phyloP scores from a whole-genome alignment of 1,139 yeast species.

The Saccharomyces hybrid region DNA sequence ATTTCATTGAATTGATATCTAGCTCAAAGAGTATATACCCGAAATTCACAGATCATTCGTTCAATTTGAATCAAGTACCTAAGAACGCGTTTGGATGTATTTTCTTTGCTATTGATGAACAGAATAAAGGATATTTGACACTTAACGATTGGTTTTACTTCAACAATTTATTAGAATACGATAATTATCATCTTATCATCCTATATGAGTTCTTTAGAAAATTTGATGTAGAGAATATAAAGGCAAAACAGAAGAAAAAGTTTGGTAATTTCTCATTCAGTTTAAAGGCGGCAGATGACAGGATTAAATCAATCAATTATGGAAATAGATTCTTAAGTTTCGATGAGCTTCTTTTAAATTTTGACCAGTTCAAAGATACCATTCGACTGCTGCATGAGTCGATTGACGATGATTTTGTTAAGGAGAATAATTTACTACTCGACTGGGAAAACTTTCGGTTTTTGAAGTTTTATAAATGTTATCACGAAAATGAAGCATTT shows the following conservation, averaged over 20 bases:
- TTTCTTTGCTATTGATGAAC: constrained; percentile 57
- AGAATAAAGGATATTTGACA: constrained; percentile 54
- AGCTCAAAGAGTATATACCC: constrained; percentile 30
- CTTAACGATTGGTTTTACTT: constrained; percentile 56
- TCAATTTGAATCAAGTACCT: constrained; percentile 31
- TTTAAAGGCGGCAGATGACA: constrained; percentile 29
- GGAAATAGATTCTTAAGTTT: constrained; percentile 36
- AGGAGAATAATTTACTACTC: constrained; percentile 24
- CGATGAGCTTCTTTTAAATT: constrained; percentile 32
- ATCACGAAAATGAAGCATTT: constrained; percentile 18
- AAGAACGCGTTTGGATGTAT: constrained; percentile 41
- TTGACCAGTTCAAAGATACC: constrained; percentile 30
- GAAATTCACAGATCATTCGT: constrained; percentile 31
- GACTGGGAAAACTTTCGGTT: constrained; percentile 32
- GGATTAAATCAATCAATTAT: constrained; percentile 34
- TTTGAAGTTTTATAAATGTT: constrained; percentile 25
- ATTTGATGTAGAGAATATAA: constrained; percentile 28
- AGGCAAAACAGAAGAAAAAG: constrained; percentile 1
- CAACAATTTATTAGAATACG: constrained; percentile 46
- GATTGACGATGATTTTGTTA: constrained; percentile 28
- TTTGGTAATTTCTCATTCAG: background rate
- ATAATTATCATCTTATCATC: constrained; percentile 53
- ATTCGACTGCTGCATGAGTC: constrained; percentile 30
- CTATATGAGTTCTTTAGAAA: constrained; percentile 45
- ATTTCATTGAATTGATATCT: constrained; percentile 33